A percentile compares a stretch with the other conserved stretches of the same genome.
Conservation (phyloP, 2,329 filamentous ascomycete species). For the Zymoseptoria crescenta region DNA sequence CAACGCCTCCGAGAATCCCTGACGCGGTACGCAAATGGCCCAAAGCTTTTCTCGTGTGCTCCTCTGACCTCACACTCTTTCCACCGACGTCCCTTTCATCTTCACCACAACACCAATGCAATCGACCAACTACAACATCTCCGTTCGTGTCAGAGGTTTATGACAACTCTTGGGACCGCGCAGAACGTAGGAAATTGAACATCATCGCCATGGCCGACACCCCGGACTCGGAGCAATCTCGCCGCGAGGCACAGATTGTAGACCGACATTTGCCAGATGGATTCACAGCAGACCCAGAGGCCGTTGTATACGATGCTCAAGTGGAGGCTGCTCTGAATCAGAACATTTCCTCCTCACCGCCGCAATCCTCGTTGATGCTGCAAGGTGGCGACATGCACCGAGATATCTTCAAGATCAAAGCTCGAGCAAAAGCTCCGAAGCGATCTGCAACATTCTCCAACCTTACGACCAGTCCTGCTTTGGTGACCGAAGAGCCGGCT, state of each 20-base stretch:
- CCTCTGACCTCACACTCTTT: not conserved
- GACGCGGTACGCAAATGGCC: not conserved
- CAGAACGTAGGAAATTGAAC: not conserved
- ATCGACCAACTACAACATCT: constrained; percentile 1
- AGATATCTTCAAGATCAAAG: constrained; percentile 66
- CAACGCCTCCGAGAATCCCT: not conserved
- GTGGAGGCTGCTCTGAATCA: constrained; percentile 4
- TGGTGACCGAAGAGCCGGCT: constrained; percentile 25
- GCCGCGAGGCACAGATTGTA: constrained; percentile 26
- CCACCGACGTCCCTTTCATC: constrained; percentile 1
- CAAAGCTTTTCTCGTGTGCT: not conserved
- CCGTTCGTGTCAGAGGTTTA: constrained; percentile 6
- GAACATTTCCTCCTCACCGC: constrained; percentile 5
- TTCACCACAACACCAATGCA: not conserved
- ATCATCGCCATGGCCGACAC: constrained; percentile 12
- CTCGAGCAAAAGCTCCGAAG: constrained; percentile 41
- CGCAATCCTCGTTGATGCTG: constrained; percentile 60
- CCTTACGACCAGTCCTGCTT: constrained; percentile 25
- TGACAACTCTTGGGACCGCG: not conserved
- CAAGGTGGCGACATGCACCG: constrained; percentile 74
- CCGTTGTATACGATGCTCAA: constrained; percentile 14
- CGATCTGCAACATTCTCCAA: constrained; percentile 61
- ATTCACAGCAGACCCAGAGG: constrained; percentile 27
- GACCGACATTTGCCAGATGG: constrained; percentile 30
- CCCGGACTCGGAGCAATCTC: constrained; percentile 14